phyloP scores from a whole-genome alignment of 768 basidiomycete genomes.

The Ramaria rubella region DNA sequence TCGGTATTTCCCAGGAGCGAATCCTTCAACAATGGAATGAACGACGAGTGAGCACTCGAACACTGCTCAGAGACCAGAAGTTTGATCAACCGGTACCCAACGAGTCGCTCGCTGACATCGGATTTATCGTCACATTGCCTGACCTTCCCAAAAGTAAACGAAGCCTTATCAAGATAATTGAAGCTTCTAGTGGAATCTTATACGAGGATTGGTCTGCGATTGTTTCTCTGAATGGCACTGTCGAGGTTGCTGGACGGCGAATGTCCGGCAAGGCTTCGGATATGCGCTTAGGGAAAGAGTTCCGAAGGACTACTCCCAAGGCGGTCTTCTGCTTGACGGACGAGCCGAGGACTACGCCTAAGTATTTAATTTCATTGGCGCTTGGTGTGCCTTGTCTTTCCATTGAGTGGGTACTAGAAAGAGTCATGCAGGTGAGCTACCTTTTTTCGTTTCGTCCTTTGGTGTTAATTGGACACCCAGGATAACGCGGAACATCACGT shows the following conservation, averaged over 20 bases:
- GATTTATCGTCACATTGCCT: constrained; percentile 51
- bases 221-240: constrained; percentile 49
- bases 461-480: background rate
- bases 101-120: constrained; percentile 22
- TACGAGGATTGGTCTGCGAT: constrained; percentile 58
- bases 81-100: background rate
- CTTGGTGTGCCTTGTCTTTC: constrained; percentile 80
- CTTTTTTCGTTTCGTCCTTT: background rate
- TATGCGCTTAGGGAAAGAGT: constrained; percentile 30
- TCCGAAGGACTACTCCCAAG: constrained; percentile 36
- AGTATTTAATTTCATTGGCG: constrained; percentile 76
- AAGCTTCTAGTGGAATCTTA: constrained; percentile 46
- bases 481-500: constrained; percentile 14
- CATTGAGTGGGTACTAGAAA: constrained; percentile 42
- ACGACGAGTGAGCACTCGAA: constrained; percentile 25
- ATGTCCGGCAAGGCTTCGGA: constrained; percentile 49
- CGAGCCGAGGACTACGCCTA: constrained; percentile 61
- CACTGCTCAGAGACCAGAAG: constrained; percentile 5
- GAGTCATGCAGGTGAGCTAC: constrained; percentile 25
- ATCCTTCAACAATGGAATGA: constrained; percentile 48
- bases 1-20: constrained; percentile 47
- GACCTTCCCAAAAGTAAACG: constrained; percentile 29
- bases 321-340: constrained; percentile 65
- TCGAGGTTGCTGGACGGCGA: constrained; percentile 36
- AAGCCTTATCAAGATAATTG: constrained; percentile 38